Evolutionary conservation across 1,139 yeast species (phyloP), one percentile per base, ranked within the genome.

Genomic region (Geotrichum histeridarum): DNA sequence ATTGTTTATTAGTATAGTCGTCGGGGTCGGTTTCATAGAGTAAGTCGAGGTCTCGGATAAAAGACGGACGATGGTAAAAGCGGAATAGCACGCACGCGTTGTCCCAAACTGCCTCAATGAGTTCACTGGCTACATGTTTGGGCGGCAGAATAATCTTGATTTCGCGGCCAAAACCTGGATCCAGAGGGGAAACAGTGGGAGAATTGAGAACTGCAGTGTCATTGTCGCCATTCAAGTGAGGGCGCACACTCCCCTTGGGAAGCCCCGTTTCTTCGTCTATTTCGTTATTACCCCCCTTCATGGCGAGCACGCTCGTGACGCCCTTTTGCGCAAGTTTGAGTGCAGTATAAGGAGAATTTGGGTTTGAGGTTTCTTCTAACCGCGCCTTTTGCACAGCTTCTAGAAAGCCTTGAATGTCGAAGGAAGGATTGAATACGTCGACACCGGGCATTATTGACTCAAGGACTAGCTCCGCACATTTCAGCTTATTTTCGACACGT

Each of bases 71-170:
- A 65, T 90, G 96, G 67, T 86, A 86, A 66, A 90, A 89, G 54
- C 96, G 74, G 66, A 88, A 86, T 54, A 89, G 72, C 11, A 87
- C 90, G 68, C 95, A 88, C 0, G 95, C 93, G 63, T 85, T 84
- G 60, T 83, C 81, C 95, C 96, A 89, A 1, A 93, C 87, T 48
- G 84, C 80, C 62, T 81, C 81, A 35, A 89, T 83, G 60, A 89
- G 74, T 62, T 81, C 81, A 45, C 86, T 70, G 0, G 96, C 93
- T 27, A 79, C 78, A 42, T 83, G 84, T 62, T 86, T 82, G 1
- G 91, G 80, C 0, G 97, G 97, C 47, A 90, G 70, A 8, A 85
- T 81, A 50, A 88, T 79, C 60, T 78, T 83, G 61, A 88, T 61
- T 51, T 67, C 71, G 32, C 51, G 49, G 12, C 58, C 58, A 15